Base-by-base conservation (phyloP, 1,284 basidiomycete genomes). In the Caloboletus firmus region DNA sequence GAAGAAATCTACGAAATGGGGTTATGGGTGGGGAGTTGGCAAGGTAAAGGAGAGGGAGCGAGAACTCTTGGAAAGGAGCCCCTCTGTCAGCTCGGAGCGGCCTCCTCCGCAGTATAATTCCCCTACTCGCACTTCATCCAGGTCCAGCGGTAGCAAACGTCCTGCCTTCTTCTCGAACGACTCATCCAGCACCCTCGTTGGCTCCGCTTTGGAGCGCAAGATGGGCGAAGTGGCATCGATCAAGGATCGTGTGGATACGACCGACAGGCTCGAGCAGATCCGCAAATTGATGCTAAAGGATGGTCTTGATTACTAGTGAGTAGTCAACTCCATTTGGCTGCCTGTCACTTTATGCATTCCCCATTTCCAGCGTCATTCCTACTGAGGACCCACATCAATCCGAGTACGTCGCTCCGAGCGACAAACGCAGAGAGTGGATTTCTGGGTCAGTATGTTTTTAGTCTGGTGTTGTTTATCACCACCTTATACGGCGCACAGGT, bases 351-450 rank as follows among this genome's bases (percentile, higher is more conserved):
- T 48, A 55, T 20, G 37, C 44, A 44, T 57, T 49, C 44, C 51
- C 49, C 32, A 5, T 42, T 54, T 46, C 51, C 15, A 88, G 85
- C 61, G 67, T 90, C 52, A 76, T 96, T 31, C 91, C 93, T 2
- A 87, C 83, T 50, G 91, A 93, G 68, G 94, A 97, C 69, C 88
- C 93, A 11, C 94, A 97, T 69, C 85, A 85, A 54, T 94, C 92
- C 5, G 95, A 97, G 70, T 93, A 92, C 59, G 87, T 95, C 12
- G 85, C 91, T 9, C 71, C 79, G 7, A 84, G 85, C 45, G 93
- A 97, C 67, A 89, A 89, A 69, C 84, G 94, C 31, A 79, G 90
- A 51, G 83, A 89, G 63, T 97, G 82, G 76, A 86, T 97, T 49
- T 87, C 91, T 24, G 90, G 87, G 87, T 91, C 64, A 53, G 85